A percentile compares a stretch with the other conserved stretches of the same genome.
These are phyloP conservation scores for Kuraishia molischiana DNA, from an alignment of 805 yeast species.

Conservation along the genomic window DNA sequence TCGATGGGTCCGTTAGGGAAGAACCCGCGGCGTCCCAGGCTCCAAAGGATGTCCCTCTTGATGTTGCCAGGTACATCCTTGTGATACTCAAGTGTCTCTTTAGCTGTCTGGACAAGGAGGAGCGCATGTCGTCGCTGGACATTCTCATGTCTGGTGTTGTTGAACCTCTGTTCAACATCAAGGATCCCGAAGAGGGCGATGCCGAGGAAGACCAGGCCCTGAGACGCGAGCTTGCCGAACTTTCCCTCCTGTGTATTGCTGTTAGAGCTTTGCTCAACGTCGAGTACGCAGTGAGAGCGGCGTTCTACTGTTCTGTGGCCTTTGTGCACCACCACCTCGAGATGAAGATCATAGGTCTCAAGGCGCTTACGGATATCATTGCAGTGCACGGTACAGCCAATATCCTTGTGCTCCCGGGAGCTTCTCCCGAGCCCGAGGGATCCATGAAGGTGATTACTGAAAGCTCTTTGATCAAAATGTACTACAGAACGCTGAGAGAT, in stretches of 20 bases:
- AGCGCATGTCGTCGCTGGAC: neutral
- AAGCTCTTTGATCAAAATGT: conserved; percentile 55
- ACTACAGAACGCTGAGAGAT: conserved; percentile 54
- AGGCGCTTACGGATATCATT: conserved; percentile 68
- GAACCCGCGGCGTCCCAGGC: neutral
- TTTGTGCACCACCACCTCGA: conserved; percentile 23
- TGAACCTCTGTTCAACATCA: neutral
- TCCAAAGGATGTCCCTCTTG: neutral
- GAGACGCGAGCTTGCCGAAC: conserved; percentile 45
- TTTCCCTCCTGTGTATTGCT: conserved; percentile 72
- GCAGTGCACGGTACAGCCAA: conserved; percentile 68
- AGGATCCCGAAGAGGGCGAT: conserved; percentile 19
- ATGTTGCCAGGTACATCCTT: neutral
- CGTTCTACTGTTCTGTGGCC: conserved; percentile 51
- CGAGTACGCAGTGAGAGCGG: conserved; percentile 51
- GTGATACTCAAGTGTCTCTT: neutral
- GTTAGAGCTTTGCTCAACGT: conserved; percentile 67
- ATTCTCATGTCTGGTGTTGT: neutral
- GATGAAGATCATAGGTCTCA: conserved; percentile 51
- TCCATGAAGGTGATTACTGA: neutral
- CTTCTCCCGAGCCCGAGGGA: conserved; percentile 29
- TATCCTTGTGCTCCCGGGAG: conserved; percentile 49
- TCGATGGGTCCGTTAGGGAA: too few species aligned
- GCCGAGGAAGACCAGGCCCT: too few species aligned
- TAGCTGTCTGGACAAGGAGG: neutral